Evolutionary conservation across 768 basidiomycete genomes (phyloP).

Genomic region (Galerina sulciceps): DNA sequence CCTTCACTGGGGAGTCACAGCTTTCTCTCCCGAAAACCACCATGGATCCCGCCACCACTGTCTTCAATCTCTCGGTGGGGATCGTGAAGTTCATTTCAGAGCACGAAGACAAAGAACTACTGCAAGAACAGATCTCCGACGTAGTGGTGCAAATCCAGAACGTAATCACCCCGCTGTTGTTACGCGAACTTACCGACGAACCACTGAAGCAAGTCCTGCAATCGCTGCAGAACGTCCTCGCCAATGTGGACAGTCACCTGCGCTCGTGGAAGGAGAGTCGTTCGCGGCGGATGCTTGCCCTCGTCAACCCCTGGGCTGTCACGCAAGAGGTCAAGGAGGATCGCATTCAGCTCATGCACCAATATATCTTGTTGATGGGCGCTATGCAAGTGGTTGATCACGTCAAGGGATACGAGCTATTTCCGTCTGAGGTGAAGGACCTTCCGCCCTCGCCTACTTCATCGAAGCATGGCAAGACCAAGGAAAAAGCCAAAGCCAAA

Average conservation of each 20-base stretch:
- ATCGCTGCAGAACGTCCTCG: constrained; percentile 5
- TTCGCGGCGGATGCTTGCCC: constrained; percentile 3
- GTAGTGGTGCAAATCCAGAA: constrained; percentile 18
- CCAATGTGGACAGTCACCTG: constrained; percentile 12
- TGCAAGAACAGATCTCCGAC: constrained; percentile 13
- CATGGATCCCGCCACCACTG: constrained; percentile 12
- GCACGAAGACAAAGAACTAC: constrained; percentile 13
- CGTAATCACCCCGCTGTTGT: constrained; percentile 13
- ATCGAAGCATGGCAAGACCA: neutral
- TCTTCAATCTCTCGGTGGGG: constrained; percentile 10
- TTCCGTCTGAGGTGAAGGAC: constrained; percentile 7
- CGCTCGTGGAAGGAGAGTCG: constrained; percentile 18
- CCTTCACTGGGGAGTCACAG: too few species aligned
- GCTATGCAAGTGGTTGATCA: constrained; percentile 20
- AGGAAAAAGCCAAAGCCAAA: neutral
- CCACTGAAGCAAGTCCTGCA: constrained; percentile 12
- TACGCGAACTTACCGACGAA: constrained; percentile 6
- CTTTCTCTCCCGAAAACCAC: neutral
- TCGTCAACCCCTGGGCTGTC: constrained; percentile 16
- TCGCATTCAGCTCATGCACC: constrained; percentile 13
- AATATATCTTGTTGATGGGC: constrained; percentile 14
- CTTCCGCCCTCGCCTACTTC: neutral
- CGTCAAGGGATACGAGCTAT: constrained; percentile 16
- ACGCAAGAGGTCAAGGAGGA: constrained; percentile 19
- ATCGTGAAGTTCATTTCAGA: constrained; percentile 22